phyloP scores from a whole-genome alignment of 2,329 filamentous ascomycete genomes.

The Cryphonectria nitschkei region DNA sequence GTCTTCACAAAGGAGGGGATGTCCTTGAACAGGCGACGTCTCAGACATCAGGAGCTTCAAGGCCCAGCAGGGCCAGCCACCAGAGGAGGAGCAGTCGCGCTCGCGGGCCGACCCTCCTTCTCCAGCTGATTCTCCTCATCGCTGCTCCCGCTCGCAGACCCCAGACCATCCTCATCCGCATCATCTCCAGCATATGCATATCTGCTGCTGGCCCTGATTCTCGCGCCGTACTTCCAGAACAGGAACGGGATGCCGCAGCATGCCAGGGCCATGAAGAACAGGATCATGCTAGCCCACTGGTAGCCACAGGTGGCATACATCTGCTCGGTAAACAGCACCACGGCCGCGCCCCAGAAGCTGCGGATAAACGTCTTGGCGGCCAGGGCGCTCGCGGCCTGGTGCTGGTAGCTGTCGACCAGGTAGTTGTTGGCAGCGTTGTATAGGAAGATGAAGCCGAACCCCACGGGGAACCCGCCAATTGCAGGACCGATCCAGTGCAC shows the following conservation, averaged over 20 bases:
- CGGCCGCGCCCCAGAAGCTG: constrained; percentile 77
- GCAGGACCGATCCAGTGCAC: constrained; percentile 74
- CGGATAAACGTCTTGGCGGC: constrained; percentile 82
- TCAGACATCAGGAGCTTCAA: not conserved
- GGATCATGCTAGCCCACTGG: constrained; percentile 74
- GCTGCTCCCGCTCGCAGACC: not conserved
- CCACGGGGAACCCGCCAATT: constrained; percentile 72
- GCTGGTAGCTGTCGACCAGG: constrained; percentile 65
- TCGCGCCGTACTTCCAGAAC: constrained; percentile 78
- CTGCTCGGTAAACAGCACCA: constrained; percentile 79
- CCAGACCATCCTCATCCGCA: constrained; percentile 37
- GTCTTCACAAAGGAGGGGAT: not conserved
- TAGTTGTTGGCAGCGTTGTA: constrained; percentile 82
- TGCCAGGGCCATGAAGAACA: constrained; percentile 74
- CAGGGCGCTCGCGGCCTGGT: constrained; percentile 78
- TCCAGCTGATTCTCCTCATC: constrained; percentile 7
- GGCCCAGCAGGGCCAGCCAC: not conserved
- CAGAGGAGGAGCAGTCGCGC: not conserved
- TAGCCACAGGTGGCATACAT: constrained; percentile 76
- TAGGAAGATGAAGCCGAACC: constrained; percentile 82
- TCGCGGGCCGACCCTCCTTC: not conserved
- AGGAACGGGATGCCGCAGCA: constrained; percentile 84
- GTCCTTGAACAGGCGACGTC: not conserved
- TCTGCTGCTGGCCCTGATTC: constrained; percentile 69
- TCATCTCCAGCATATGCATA: constrained; percentile 73